Percentiles rank a stretch among this genome's conserved stretches.
phyloP scores from a whole-genome alignment of 2,329 filamentous ascomycete genomes.

The Monascus ruber region DNA sequence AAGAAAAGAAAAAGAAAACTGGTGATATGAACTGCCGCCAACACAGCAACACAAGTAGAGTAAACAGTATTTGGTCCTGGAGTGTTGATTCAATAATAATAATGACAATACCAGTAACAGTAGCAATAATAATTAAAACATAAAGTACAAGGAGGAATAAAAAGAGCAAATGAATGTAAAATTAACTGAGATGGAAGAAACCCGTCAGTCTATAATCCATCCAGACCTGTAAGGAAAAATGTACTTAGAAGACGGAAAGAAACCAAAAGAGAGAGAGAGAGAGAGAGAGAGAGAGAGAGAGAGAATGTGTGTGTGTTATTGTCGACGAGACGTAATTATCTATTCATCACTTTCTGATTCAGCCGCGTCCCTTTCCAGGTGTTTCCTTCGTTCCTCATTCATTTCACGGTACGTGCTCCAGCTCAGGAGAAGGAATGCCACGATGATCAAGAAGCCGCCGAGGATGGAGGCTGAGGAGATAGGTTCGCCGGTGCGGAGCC shows the following conservation, averaged over 20 bases:
- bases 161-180: too few relatives aligned
- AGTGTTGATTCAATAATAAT: too few relatives aligned
- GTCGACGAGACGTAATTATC: not conserved
- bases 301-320: not conserved
- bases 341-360: conserved; percentile 33
- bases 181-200: not conserved
- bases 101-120: too few relatives aligned
- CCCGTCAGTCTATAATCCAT: not conserved
- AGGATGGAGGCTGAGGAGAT: conserved; percentile 63
- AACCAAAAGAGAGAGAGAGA: conserved; percentile 2
- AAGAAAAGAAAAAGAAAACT: too few relatives aligned
- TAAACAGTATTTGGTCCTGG: too few relatives aligned
- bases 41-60: too few relatives aligned
- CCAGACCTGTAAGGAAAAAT: not conserved
- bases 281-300: not conserved
- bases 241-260: conserved; percentile 7
- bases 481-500: conserved; percentile 67
- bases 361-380: conserved; percentile 30
- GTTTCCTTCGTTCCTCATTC: conserved; percentile 65
- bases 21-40: too few relatives aligned
- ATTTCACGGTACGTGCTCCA: conserved; percentile 93
- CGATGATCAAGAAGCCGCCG: conserved; percentile 79
- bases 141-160: too few relatives aligned
- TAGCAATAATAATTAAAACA: too few relatives aligned
- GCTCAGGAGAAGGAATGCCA: conserved; percentile 74